Evolutionary conservation across 208 protist species (phyloP).

Genomic region (Hexamita inflata): DNA sequence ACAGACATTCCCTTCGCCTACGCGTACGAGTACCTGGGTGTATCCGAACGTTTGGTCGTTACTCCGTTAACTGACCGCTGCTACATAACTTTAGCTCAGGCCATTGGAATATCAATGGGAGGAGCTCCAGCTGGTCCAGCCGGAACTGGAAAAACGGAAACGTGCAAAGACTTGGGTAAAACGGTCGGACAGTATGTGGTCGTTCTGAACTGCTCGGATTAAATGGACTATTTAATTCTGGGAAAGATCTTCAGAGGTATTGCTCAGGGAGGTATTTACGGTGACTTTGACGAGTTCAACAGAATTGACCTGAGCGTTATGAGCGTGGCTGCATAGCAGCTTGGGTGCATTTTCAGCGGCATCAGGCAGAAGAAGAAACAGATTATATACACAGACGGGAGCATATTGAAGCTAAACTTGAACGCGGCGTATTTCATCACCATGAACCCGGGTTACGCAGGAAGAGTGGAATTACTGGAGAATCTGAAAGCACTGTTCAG

Average conservation of each 20-base stretch:
- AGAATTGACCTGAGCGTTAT: constrained; percentile 51
- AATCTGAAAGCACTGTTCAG: constrained; percentile 91
- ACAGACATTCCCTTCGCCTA: constrained; percentile 68
- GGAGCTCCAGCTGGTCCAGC: constrained; percentile 73
- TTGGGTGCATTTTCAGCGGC: constrained; percentile 44
- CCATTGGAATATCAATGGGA: constrained; percentile 72
- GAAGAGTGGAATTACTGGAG: constrained; percentile 76
- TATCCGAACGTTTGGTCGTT: constrained; percentile 79
- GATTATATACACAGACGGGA: constrained; percentile 66
- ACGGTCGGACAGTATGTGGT: constrained; percentile 79
- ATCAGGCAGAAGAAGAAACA: constrained; percentile 47
- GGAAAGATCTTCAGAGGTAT: constrained; percentile 87
- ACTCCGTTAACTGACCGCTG: constrained; percentile 86
- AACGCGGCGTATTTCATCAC: constrained; percentile 84
- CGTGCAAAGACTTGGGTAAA: constrained; percentile 90
- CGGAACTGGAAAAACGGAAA: constrained; percentile 89
- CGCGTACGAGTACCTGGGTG: constrained; percentile 89
- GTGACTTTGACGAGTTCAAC: constrained; percentile 84
- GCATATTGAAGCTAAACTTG: constrained; percentile 44
- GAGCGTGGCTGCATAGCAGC: constrained; percentile 56
- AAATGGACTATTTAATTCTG: constrained; percentile 89
- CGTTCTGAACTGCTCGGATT: constrained; percentile 92
- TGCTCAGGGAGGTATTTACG: constrained; percentile 77
- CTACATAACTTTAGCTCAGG: constrained; percentile 86
- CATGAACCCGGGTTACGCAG: constrained; percentile 90